A percentile compares a stretch with the other conserved stretches of the same genome.
phyloP scores from a whole-genome alignment of 2,329 filamentous ascomycete genomes.

The Spiromastix sp. region DNA sequence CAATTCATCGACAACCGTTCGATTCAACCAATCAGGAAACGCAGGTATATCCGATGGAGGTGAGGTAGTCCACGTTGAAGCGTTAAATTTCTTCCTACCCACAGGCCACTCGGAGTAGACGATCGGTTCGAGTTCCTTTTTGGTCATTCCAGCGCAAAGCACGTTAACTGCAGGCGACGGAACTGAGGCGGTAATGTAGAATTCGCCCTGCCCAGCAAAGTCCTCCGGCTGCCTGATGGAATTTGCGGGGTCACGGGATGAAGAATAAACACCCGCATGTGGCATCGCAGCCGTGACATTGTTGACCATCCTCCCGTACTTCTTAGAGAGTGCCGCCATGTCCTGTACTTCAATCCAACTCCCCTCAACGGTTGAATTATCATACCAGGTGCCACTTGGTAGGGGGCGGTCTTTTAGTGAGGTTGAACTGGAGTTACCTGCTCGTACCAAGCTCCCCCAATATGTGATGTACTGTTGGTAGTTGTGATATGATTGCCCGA shows the following conservation, averaged over 20 bases:
- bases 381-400: conserved; percentile 54
- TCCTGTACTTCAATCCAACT: conserved; percentile 57
- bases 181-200: conserved; percentile 57
- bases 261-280: conserved; percentile 57
- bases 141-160: conserved; percentile 57
- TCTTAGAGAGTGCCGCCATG: conserved; percentile 40
- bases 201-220: conserved; percentile 56
- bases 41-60: conserved; percentile 24
- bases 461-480: conserved; percentile 49
- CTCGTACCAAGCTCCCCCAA: conserved; percentile 43
- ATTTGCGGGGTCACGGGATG: conserved; percentile 52
- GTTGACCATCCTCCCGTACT: conserved; percentile 52
- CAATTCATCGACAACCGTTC: conserved; percentile 55
- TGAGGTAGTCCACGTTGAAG: conserved; percentile 18
- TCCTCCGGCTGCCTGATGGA: conserved; percentile 59
- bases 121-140: conserved; percentile 50
- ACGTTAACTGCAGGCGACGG: conserved; percentile 63
- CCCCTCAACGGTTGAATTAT: conserved; percentile 61
- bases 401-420: conserved; percentile 43
- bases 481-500: conserved; percentile 59
- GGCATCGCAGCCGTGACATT: conserved; percentile 72
- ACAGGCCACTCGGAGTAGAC: conserved; percentile 55
- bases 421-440: conserved; percentile 32
- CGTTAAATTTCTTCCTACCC: conserved; percentile 18
- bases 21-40: conserved; percentile 39